These are phyloP conservation scores for Metschnikowia chrysomelidarum DNA, from an alignment of 805 yeast genomes.

Conservation along the genomic window DNA sequence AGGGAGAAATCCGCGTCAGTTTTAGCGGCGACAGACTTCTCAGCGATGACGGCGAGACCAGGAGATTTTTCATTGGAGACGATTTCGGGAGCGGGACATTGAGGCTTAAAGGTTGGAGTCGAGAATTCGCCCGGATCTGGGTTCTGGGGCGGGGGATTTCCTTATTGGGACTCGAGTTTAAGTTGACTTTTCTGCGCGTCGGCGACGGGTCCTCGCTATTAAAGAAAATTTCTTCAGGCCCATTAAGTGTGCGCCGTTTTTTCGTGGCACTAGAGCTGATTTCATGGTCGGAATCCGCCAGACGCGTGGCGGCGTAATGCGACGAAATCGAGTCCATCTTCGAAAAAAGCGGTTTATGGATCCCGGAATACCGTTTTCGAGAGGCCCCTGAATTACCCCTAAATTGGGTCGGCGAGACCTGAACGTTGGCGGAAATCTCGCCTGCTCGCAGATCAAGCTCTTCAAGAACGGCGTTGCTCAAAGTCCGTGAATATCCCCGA, in stretches of 20 bases:
- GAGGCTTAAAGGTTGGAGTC: conserved; percentile 7
- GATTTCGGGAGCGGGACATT: conserved; percentile 5
- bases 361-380: conserved; percentile 30
- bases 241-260: conserved; percentile 39
- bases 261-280: conserved; percentile 26
- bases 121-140: too few species aligned
- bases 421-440: conserved; percentile 18
- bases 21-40: conserved; percentile 15
- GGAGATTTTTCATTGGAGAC: not conserved
- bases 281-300: conserved; percentile 5
- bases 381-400: conserved; percentile 5
- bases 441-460: conserved; percentile 19
- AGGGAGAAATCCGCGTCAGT: conserved; percentile 33
- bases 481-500: conserved; percentile 20
- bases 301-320: conserved; percentile 45
- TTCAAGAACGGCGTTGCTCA: conserved; percentile 18
- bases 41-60: conserved; percentile 1
- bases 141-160: conserved; percentile 5
- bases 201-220: conserved; percentile 17
- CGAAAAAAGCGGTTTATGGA: conserved; percentile 34
- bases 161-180: not conserved
- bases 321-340: conserved; percentile 49
- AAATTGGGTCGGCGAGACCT: conserved; percentile 1
- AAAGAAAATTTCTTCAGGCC: conserved; percentile 36
- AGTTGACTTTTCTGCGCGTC: conserved; percentile 8